Conservation (phyloP, 495 filamentous ascomycete genomes). For the Penicillium lividum region DNA sequence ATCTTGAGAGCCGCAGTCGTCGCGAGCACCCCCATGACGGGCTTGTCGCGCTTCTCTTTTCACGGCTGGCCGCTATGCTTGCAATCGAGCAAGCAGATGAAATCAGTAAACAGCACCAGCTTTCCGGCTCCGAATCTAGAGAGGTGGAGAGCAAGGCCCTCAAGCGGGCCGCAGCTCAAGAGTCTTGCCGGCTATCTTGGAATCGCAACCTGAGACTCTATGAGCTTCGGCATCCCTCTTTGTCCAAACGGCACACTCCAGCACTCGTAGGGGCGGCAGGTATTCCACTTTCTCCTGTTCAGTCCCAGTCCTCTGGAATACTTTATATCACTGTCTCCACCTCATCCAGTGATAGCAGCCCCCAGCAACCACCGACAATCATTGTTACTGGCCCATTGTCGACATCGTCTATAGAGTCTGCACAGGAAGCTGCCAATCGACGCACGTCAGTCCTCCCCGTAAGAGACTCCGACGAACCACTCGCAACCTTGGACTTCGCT, state of each 20-base stretch:
- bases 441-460: constrained; percentile 46
- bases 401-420: constrained; percentile 36
- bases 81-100: constrained; percentile 63
- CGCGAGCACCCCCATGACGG: constrained; percentile 64
- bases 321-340: constrained; percentile 45
- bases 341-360: constrained; percentile 27
- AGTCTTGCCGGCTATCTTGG: constrained; percentile 73
- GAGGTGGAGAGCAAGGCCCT: constrained; percentile 58
- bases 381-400: constrained; percentile 42
- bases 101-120: constrained; percentile 38
- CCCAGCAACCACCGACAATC: constrained; percentile 40
- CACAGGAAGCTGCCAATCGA: constrained; percentile 41
- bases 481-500: constrained; percentile 52
- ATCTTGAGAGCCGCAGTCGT: constrained; percentile 57
- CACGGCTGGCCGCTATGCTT: constrained; percentile 66
- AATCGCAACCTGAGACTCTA: constrained; percentile 61
- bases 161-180: constrained; percentile 64
- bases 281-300: constrained; percentile 62
- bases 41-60: constrained; percentile 72
- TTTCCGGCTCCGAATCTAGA: constrained; percentile 44
- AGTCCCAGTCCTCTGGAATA: constrained; percentile 34
- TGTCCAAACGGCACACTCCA: constrained; percentile 55
- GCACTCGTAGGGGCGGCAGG: constrained; percentile 55
- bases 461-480: constrained; percentile 43
- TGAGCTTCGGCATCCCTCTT: constrained; percentile 70